Conservation (phyloP, 108 stramenopile genomes). For the Cyclotella atomus region DNA sequence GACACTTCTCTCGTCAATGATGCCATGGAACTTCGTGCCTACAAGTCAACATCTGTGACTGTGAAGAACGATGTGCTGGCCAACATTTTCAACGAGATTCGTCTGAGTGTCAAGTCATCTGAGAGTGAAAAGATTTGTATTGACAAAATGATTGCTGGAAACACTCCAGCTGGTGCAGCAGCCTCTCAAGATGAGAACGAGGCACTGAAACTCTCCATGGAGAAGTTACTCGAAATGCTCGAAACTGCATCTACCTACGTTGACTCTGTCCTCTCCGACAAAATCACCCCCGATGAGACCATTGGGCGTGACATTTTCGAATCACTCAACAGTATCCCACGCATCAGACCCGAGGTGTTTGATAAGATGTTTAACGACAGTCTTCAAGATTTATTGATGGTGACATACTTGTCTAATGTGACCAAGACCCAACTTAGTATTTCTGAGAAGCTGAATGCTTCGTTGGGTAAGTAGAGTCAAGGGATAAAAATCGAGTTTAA, state of each 20-base stretch:
- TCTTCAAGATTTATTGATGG: constrained; percentile 97
- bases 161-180: constrained; percentile 14
- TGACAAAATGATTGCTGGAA: constrained; percentile 81
- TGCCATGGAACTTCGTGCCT: constrained; percentile 80
- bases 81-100: constrained; percentile 92
- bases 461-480: constrained; percentile 56
- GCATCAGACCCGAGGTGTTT: constrained; percentile 90
- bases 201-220: constrained; percentile 72
- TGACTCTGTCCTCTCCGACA: constrained; percentile 84
- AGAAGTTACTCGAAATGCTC: constrained; percentile 78
- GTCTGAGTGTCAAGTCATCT: constrained; percentile 65
- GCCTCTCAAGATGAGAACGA: constrained; percentile 28
- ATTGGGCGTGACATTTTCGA: constrained; percentile 84
- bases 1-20: constrained; percentile 80
- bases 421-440: constrained; percentile 93
- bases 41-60: constrained; percentile 71
- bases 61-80: constrained; percentile 86
- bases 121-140: constrained; percentile 91
- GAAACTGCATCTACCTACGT: constrained; percentile 86
- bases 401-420: constrained; percentile 92
- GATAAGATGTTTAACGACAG: constrained; percentile 90
- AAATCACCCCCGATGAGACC: constrained; percentile 68
- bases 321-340: constrained; percentile 84
- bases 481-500: not conserved
- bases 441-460: constrained; percentile 95